These are phyloP conservation scores for Yarrowia porcina DNA, from an alignment of 805 yeast genomes.

Conservation along the genomic window DNA sequence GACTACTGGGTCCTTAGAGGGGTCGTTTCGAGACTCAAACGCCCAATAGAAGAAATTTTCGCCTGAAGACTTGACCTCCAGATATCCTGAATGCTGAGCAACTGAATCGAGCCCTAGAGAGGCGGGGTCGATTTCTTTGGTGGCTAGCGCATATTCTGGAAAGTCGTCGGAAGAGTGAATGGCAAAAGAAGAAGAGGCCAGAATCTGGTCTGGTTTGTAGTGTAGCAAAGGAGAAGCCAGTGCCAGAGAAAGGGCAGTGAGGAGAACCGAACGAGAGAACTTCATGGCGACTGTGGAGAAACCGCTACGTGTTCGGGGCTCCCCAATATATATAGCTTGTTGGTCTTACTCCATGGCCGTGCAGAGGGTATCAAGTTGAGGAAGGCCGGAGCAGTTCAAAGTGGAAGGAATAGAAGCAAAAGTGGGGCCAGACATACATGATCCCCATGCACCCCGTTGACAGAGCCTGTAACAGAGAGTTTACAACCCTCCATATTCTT, in stretches of 20 bases:
- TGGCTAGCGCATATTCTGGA: conserved; percentile 4
- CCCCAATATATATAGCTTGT: not conserved
- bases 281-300: conserved; percentile 10
- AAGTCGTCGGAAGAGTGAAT: not conserved
- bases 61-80: conserved; percentile 71
- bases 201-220: not conserved
- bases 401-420: not conserved
- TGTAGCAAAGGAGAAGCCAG: conserved; percentile 17
- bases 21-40: conserved; percentile 79
- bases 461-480: not conserved
- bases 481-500: not conserved
- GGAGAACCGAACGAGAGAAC: conserved; percentile 10
- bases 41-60: conserved; percentile 78
- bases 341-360: not conserved
- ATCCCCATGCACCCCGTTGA: not conserved
- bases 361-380: not conserved
- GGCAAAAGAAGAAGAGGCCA: not conserved
- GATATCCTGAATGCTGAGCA: conserved; percentile 74
- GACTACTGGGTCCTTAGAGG: conserved; percentile 70
- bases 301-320: not conserved
- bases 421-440: not conserved
- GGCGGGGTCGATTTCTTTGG: conserved; percentile 35
- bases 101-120: conserved; percentile 68
- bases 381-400: not conserved
- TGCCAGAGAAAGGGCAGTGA: conserved; percentile 6